Base-by-base conservation (phyloP, 75 land plant species). In the Pseudotsuga menziesii region DNA sequence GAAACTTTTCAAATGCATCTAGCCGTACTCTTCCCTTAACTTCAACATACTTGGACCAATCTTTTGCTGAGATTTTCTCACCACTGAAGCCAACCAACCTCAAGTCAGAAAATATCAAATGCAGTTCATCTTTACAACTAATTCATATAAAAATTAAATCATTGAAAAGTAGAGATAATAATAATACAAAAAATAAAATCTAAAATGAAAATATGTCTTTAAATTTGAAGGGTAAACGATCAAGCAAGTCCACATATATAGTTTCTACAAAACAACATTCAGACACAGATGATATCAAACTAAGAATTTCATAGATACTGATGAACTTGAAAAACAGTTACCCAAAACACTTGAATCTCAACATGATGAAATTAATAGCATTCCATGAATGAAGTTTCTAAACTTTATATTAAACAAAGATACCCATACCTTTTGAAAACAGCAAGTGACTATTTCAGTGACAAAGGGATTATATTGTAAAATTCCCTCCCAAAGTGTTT, bases 11-110 rank as follows among this genome's bases (percentile, higher is more conserved):
- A 82, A 97, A 87, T 63, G 98, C 92, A 83, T 89, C 91, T 54
- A 89, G 75, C 78, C 87, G 89, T 20, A 97, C 99, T 83, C 98
- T 88, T 48, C 99, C 99, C 80, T 97, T 97, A 39, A 97, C 85
- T 78, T 97, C 99, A 58, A 97, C 77, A 22, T 81, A 76, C 67
- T 79, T 77, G 14, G 95, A 86, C 99, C 99, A 97, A 14, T 86
- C 91, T 57, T 91, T 84, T 16, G 84, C 76, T n/a, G 91, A 86
- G 23, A 91, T 78, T 70, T 82, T 91, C 77, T 97, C 98, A 75
- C 99, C 98, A 85, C 99, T 94, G 91, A 20, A 77, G 17, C 3
- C 44, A 62, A 25, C 63, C 4, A 61, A 75, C 35, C 48, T 11
- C 13, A 41, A 6, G 27, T 36, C 44, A 69, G 23, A 41, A 69